These are phyloP conservation scores for Salix brachista DNA, from an alignment of 345 rosid genomes.

Conservation along the genomic window DNA sequence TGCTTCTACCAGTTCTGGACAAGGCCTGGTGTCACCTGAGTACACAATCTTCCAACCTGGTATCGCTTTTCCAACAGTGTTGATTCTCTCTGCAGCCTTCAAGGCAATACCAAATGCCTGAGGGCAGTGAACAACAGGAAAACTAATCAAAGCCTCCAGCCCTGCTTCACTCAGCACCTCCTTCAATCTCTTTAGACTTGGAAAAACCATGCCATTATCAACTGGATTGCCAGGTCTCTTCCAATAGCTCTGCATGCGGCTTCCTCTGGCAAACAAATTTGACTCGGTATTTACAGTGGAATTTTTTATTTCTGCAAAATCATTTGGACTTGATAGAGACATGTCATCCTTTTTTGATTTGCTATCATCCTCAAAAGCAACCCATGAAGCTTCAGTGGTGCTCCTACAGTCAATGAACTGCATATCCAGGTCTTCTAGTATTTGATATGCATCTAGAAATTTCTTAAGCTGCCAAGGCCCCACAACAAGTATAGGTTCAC, in stretches of 20 bases:
- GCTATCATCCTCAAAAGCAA: constrained; percentile 34
- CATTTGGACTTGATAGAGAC: constrained; percentile 23
- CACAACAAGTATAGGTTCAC: constrained; percentile 73
- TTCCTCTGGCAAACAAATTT: constrained; percentile 57
- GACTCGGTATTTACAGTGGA: constrained; percentile 18
- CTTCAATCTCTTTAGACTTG: constrained; percentile 49
- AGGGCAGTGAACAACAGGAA: constrained; percentile 94
- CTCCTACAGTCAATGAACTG: constrained; percentile 80
- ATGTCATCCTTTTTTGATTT: constrained; percentile 25
- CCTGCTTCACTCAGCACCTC: constrained; percentile 58
- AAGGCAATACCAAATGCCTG: constrained; percentile 76
- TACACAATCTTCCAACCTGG: constrained; percentile 95
- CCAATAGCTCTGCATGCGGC: constrained; percentile 72
- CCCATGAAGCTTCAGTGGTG: constrained; percentile 61
- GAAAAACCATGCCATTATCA: constrained; percentile 39
- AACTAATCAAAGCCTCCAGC: constrained; percentile 61
- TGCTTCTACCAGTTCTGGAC: constrained; percentile 66
- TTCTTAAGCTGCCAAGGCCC: constrained; percentile 75
- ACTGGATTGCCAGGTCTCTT: constrained; percentile 47
- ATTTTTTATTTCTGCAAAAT: constrained; percentile 7
- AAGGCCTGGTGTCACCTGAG: constrained; percentile 96
- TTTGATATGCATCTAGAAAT: constrained; percentile 80
- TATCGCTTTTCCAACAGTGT: constrained; percentile 56
- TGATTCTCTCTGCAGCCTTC: constrained; percentile 66
- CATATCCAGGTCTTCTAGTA: constrained; percentile 88